These are phyloP conservation scores for Eimeria acervulina DNA, from an alignment of 169 alveolate species.

Conservation along the genomic window DNA sequence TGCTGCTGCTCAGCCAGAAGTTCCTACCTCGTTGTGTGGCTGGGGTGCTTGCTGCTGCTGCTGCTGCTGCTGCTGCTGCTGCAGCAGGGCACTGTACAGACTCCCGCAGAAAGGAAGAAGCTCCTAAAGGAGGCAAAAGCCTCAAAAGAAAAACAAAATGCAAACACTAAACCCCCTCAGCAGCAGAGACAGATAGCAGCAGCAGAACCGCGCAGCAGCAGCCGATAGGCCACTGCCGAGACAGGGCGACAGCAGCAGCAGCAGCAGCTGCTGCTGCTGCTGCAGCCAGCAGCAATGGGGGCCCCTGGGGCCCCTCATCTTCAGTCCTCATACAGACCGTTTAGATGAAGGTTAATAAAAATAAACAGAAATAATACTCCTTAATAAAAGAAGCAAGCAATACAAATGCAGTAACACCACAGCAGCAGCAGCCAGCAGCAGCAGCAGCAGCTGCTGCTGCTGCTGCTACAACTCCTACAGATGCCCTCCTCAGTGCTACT, in stretches of 20 bases:
- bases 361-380: too few relatives aligned
- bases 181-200: background rate
- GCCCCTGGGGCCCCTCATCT: background rate
- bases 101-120: background rate
- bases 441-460: too few relatives aligned
- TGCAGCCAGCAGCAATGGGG: background rate
- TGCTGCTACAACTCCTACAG: too few relatives aligned
- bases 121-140: background rate
- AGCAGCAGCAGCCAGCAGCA: too few relatives aligned
- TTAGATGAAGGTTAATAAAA: too few relatives aligned
- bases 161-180: background rate
- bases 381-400: too few relatives aligned
- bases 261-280: background rate
- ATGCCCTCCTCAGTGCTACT: background rate
- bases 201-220: conserved; percentile 1
- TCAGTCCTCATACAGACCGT: background rate
- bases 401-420: background rate
- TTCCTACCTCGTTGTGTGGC: background rate
- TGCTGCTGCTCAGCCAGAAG: background rate
- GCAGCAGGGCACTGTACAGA: conserved; percentile 17
- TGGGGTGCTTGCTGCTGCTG: conserved; percentile 24
- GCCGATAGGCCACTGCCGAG: conserved; percentile 23
- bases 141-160: background rate
- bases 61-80: conserved; percentile 39
- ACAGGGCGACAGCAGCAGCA: conserved; percentile 14